Evolutionary conservation across 176 grass and related monocot genomes (phyloP).

Genomic region (Elymus sibiricus): DNA sequence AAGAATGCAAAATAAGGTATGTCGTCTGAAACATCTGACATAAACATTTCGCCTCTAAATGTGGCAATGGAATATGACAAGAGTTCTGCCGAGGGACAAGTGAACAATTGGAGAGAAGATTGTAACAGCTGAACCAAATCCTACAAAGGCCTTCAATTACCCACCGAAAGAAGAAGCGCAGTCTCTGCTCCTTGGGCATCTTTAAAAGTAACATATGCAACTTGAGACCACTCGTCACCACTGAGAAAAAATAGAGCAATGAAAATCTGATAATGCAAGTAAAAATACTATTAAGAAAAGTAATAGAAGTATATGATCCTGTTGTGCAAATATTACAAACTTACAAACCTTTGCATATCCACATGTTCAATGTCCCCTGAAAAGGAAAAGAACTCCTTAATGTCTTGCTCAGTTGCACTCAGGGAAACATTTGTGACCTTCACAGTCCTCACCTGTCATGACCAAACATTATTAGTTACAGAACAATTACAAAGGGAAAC

Average conservation of each 20-base stretch:
- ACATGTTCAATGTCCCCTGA: conserved; percentile 92
- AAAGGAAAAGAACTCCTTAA: conserved; percentile 97
- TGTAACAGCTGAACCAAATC: not conserved
- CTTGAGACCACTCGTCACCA: conserved; percentile 90
- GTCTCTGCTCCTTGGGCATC: conserved; percentile 87
- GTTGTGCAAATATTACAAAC: not conserved
- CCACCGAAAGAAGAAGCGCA: conserved; percentile 92
- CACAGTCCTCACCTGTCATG: conserved; percentile 68
- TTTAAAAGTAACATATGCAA: conserved; percentile 98
- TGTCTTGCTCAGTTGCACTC: conserved; percentile 73
- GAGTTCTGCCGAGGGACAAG: not conserved
- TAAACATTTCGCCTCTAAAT: not conserved
- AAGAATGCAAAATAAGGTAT: not conserved
- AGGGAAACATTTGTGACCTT: conserved; percentile 86
- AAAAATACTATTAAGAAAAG: not conserved
- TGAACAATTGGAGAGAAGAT: not conserved
- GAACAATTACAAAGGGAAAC: not conserved
- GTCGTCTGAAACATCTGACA: conserved; percentile 14
- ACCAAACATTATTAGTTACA: not conserved
- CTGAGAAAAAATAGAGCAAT: conserved; percentile 24
- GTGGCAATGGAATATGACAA: not conserved
- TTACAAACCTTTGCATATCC: conserved; percentile 73
- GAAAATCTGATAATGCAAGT: not conserved
- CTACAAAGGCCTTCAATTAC: conserved; percentile 12
- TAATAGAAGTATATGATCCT: not conserved